Percentiles rank a stretch among this genome's conserved stretches.
These are phyloP conservation scores for Eimeria falciformis DNA, from an alignment of 169 alveolate genomes.

Conservation along the genomic window DNA sequence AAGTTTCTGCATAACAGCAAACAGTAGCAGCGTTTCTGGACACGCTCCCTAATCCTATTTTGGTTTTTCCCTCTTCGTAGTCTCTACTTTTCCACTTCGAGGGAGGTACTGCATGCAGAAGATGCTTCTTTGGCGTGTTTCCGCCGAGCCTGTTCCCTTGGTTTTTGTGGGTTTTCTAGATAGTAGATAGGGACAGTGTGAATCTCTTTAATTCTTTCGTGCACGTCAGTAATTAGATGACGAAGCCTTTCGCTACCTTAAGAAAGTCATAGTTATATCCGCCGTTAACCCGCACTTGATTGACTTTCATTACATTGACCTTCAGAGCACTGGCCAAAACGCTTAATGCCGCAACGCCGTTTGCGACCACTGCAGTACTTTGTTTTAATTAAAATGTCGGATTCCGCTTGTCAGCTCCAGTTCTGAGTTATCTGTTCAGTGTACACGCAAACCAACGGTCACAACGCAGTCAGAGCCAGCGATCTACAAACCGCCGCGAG, in stretches of 20 bases:
- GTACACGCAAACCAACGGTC: constrained; percentile 3
- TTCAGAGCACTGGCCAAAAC: no score
- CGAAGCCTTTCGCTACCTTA: constrained; percentile 94
- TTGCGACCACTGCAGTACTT: no score
- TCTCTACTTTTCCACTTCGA: no score
- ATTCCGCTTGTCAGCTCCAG: neutral
- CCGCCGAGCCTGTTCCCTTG: neutral
- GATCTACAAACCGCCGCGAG: neutral
- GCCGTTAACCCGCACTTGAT: neutral
- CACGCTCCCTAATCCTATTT: no score
- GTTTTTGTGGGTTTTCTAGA: neutral
- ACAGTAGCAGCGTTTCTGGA: no score
- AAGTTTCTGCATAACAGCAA: no score
- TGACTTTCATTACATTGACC: no score
- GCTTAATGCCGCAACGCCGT: no score
- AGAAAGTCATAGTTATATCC: constrained; percentile 95
- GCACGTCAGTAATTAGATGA: constrained; percentile 93
- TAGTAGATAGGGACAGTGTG: neutral
- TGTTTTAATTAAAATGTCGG: neutral
- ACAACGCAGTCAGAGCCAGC: neutral
- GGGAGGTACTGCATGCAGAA: no score
- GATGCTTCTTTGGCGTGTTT: no score
- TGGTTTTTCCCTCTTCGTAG: no score
- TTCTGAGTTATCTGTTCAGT: neutral
- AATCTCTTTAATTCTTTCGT: constrained; percentile 86